Percentiles rank a stretch among this genome's conserved stretches.
These are phyloP conservation scores for Russula earlei DNA, from an alignment of 768 basidiomycete species.

Conservation along the genomic window DNA sequence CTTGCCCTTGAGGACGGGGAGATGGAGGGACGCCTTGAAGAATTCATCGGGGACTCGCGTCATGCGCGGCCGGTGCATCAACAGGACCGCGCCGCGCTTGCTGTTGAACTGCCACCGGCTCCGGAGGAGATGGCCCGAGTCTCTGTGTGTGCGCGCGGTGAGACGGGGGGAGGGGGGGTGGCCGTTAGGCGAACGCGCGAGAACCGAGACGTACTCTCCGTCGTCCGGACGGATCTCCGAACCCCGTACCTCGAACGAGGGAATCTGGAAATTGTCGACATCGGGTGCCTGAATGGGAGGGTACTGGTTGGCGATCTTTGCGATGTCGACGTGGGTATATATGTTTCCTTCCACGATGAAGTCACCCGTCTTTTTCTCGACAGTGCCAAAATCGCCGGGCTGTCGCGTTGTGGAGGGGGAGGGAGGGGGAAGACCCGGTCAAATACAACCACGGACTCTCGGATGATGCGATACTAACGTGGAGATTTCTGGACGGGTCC, in stretches of 20 bases:
- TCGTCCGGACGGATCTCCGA: background rate
- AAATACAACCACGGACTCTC: background rate
- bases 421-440: too few species aligned
- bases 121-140: background rate
- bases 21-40: background rate
- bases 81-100: slow-evolving; percentile 11
- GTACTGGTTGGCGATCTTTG: background rate
- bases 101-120: background rate
- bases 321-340: background rate
- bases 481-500: background rate
- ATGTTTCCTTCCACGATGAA: slow-evolving; percentile 7
- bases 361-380: slow-evolving; percentile 1
- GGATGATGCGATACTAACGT: background rate
- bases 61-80: background rate
- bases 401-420: background rate
- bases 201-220: background rate
- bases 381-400: slow-evolving; percentile 6
- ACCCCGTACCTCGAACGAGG: slow-evolving; percentile 1
- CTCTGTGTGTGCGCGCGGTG: background rate
- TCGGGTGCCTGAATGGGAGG: background rate
- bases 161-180: background rate
- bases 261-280: background rate
- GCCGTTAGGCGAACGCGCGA: too few species aligned
- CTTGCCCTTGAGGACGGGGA: slow-evolving; percentile 1
- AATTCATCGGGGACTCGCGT: background rate